Evolutionary conservation across 768 basidiomycete genomes (phyloP), one percentile per base, ranked within the genome.

Genomic region (Xerocomus potaroensis): DNA sequence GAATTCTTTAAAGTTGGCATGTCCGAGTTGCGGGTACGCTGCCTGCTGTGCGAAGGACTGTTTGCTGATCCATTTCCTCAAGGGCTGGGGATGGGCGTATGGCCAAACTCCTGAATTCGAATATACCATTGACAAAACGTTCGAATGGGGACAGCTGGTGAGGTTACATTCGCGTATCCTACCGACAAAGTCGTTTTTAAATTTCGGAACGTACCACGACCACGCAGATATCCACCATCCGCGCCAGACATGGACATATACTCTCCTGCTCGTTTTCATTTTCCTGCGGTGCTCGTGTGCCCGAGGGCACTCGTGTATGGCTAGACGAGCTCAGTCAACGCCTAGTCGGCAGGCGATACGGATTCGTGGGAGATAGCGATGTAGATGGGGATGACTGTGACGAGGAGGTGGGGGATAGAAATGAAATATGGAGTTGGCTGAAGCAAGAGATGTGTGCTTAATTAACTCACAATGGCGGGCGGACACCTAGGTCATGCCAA

Each of bases 81-180:
- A 94, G 93, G 83, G 77, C 27, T 97, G 96, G 96, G 78, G 90
- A 18, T 98, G 94, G 92, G 72, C 78, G 12, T 96, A 82, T 58
- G 95, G 94, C 0, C 89, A 94, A 60, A 95, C 94, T 0, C 93
- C 94, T 33, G 88, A 95, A 60, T 98, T 99, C 62, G 84, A 81
- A 7, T 87, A 90, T 58, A 71, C 70, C 3, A 36, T 79, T 11
- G 42, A 56, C 4, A 59, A 61, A 21, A 46, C 61, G n/a, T 83
- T 84, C 50, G 37, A 58, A 4, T 81, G 80, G 79, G 81, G 79
- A 9, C 58, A 65, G 26, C 64, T 75, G 22, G 81, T 81, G 54
- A 51, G 58, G 5, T 24, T 4, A 9, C 24, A 44, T 68, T 66
- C 24, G 21, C 27, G 14, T 42, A 10, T 30, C 2, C 11, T 27